Percentiles rank a stretch among this genome's conserved stretches.
Evolutionary conservation across 257 asterid species (phyloP).

Genomic region (Nicotiana sylvestris): DNA sequence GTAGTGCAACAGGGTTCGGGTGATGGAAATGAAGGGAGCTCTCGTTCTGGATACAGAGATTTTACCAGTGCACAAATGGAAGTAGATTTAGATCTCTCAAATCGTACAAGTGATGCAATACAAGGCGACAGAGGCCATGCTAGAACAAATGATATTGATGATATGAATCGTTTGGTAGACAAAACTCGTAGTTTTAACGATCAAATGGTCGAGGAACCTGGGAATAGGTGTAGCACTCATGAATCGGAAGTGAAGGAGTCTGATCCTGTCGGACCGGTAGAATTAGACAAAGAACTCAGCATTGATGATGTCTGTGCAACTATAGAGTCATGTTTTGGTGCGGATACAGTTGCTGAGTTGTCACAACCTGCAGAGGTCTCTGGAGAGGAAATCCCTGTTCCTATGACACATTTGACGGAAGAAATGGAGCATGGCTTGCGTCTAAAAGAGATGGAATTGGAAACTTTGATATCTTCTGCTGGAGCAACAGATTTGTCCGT

Average conservation of each 20-base stretch:
- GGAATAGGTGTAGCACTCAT: constrained; percentile 13
- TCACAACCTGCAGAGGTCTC: constrained; percentile 25
- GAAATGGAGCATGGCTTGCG: constrained; percentile 50
- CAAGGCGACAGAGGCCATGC: constrained; percentile 23
- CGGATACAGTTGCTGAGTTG: constrained; percentile 36
- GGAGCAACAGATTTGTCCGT: constrained; percentile 25
- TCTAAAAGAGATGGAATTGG: constrained; percentile 67
- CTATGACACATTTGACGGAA: constrained; percentile 24
- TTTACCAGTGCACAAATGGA: constrained; percentile 18
- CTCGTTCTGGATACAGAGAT: constrained; percentile 11
- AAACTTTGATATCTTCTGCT: constrained; percentile 46
- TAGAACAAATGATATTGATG: constrained; percentile 17
- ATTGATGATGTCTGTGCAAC: constrained; percentile 38
- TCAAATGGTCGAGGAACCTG: constrained; percentile 23
- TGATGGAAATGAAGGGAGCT: constrained; percentile 21
- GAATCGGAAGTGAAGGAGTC: constrained; percentile 26
- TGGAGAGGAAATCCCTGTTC: constrained; percentile 22
- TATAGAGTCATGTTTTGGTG: constrained; percentile 35
- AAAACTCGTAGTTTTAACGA: constrained; percentile 20
- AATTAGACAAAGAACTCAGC: constrained; percentile 25
- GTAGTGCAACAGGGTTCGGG: constrained; percentile 16
- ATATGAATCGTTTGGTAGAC: constrained; percentile 24
- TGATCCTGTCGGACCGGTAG: constrained; percentile 25
- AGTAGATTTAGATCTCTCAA: constrained; percentile 13
- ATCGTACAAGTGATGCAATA: constrained; percentile 9